These are phyloP conservation scores for Jamesozyma piceae DNA, from an alignment of 805 yeast genomes.

Conservation along the genomic window DNA sequence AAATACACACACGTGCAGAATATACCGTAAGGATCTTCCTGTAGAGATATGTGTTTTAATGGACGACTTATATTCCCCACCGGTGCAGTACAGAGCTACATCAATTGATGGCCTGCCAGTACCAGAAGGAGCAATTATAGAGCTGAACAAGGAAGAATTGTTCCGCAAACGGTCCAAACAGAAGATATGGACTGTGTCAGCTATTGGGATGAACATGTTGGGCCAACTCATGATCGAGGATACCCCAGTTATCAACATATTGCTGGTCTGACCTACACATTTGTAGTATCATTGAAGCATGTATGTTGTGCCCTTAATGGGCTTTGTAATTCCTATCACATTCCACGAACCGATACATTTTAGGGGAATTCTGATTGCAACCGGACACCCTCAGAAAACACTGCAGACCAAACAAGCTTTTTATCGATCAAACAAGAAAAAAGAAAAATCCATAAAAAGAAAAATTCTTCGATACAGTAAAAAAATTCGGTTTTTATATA, in stretches of 20 bases:
- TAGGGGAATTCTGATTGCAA: not conserved
- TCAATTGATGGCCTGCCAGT: constrained; percentile 9
- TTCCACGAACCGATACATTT: not conserved
- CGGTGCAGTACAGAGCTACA: constrained; percentile 4
- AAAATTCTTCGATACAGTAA: no score
- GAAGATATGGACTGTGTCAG: not conserved
- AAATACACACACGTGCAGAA: not conserved
- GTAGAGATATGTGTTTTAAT: not conserved
- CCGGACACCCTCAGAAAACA: not conserved
- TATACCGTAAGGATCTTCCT: not conserved
- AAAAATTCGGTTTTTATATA: no score
- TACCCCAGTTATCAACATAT: constrained; percentile 21
- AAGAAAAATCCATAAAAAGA: no score
- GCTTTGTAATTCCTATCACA: not conserved
- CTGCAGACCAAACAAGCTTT: no score
- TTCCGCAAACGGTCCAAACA: not conserved
- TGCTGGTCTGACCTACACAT: constrained; percentile 1
- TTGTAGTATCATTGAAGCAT: no score
- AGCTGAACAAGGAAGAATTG: not conserved
- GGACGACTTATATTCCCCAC: not conserved
- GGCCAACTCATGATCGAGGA: constrained; percentile 21
- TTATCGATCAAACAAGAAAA: no score
- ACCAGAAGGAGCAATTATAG: not conserved
- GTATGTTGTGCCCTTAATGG: not conserved
- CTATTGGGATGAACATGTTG: constrained; percentile 15